Evolutionary conservation across 805 yeast genomes (phyloP), one percentile per base, ranked within the genome.

Genomic region (Hanseniaspora taiwanica): DNA sequence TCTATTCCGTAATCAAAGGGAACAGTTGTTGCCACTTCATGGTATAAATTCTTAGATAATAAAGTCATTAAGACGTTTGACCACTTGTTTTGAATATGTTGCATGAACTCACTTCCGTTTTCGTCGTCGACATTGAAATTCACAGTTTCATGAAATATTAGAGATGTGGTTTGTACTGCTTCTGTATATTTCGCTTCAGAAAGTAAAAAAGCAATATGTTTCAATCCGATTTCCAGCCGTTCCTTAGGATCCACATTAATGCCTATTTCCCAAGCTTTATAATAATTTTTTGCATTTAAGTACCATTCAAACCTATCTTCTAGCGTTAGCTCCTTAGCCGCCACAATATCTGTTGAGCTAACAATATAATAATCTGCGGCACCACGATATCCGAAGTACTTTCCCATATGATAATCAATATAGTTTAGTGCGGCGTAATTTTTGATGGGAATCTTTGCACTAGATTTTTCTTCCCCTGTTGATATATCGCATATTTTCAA

Each of bases 261-360:
- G 43, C 91, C 72, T 52, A 84, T 74, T 32, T 69, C 67, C 94
- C 95, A 89, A 0, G 96, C 96, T 34, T 76, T 76, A 14, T 65
- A 59, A 50, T 59, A 82, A 40, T 64, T 58, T 2, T 68, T 67
- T 29, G 64, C 70, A 1, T 74, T 74, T 3, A 74, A 43, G 43
- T 67, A 79, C 96, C 96, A 89, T 3, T 74, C 63, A 35, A 78
- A 69, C 43, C 79, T 73, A 54, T 87, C 97, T 21, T 63, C 57
- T 19, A 80, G 58, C 40, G 75, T 76, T n/a, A 81, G 66, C 45
- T 79, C 84, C 48, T 78, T 72, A 0, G 86, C 85, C 13, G 76
- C 63, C 1, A 89, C 80, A 1, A 79, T 89, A 59, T 86, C 97
- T 36, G 74, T 72, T 0, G 96, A 84, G 52, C 89, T 76, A 4